Base-by-base conservation (phyloP, 1,284 basidiomycete species). In the Trichosporon coremiiforme region DNA sequence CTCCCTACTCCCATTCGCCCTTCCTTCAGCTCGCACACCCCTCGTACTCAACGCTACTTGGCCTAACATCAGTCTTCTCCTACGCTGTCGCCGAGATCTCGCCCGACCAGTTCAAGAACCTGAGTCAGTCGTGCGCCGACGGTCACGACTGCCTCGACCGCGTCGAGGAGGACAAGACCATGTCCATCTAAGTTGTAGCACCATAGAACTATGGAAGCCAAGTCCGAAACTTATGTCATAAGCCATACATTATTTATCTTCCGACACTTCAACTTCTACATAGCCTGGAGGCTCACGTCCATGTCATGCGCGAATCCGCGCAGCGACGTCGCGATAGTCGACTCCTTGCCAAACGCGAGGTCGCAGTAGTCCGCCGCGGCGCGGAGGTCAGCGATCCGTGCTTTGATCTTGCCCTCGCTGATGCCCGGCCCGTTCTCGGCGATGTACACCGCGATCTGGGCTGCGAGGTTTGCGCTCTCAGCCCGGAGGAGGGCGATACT, bases 401-500 rank as follows among this genome's bases (percentile, higher is more conserved):
- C 17, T 15, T 33, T 33, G 15, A 60, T 60, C 29, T 60, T 31
- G 8, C 10, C 15, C 47, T 53, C 47, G 47, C 47, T 53, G n/a
- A 53, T 53, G 8, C 47, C 47, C 6, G 47, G 47, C 3, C 47
- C 47, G 47, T 53, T 22, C 47, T 53, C 20, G 8, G 47, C 47
- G 20, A 53, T 60, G 57, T 60, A 15, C 1, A 25, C 15, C 7
- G 47, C 47, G 9, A 53, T 53, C 57, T 60, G 57, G 13, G 31
- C 17, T 13, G 57, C 31, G 17, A 95, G 83, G 80, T 94, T 94
- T 0, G 91, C 93, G 17, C 93, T 85, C 78, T 95, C 93, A 1
- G 90, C 89, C 6, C 91, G 84, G 4, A 91, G 88, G 45, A 97
- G 83, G 0, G 88, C 93, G 4, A 91, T 86, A 0, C 90, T 87